phyloP scores from a whole-genome alignment of 2,329 filamentous ascomycete genomes.

The Chaetothyriales sp. region DNA sequence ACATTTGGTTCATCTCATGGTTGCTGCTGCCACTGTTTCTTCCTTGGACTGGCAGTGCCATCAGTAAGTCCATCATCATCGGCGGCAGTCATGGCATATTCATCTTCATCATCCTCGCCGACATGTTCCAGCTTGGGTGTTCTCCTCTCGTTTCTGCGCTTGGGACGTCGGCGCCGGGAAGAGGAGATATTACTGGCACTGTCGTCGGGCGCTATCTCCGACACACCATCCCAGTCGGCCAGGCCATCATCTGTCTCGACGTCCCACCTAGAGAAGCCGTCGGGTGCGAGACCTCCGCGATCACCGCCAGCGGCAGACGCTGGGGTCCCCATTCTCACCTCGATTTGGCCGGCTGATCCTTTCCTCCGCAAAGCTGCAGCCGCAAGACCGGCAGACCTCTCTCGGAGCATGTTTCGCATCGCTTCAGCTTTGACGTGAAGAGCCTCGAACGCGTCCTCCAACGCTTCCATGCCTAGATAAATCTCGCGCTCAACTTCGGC shows the following conservation, averaged over 20 bases:
- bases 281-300: background rate
- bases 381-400: constrained; percentile 63
- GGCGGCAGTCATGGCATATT: background rate
- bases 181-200: constrained; percentile 36
- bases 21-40: background rate
- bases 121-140: constrained; percentile 33
- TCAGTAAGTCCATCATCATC: background rate
- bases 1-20: background rate
- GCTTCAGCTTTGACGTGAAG: constrained; percentile 73
- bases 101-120: background rate
- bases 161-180: constrained; percentile 29
- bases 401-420: constrained; percentile 63
- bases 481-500: constrained; percentile 89
- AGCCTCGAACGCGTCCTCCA: constrained; percentile 86
- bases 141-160: constrained; percentile 33
- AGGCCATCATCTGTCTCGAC: constrained; percentile 29
- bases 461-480: constrained; percentile 79
- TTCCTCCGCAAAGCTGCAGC: constrained; percentile 31
- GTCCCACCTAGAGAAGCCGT: constrained; percentile 20
- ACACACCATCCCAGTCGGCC: constrained; percentile 30
- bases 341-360: constrained; percentile 21
- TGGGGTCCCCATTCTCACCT: constrained; percentile 29
- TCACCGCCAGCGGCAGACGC: constrained; percentile 21
- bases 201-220: constrained; percentile 33
- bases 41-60: background rate